Percentiles rank a stretch among this genome's conserved stretches.
These are phyloP conservation scores for Penicillium sp. DNA, from an alignment of 2,329 filamentous ascomycete species.

Conservation along the genomic window DNA sequence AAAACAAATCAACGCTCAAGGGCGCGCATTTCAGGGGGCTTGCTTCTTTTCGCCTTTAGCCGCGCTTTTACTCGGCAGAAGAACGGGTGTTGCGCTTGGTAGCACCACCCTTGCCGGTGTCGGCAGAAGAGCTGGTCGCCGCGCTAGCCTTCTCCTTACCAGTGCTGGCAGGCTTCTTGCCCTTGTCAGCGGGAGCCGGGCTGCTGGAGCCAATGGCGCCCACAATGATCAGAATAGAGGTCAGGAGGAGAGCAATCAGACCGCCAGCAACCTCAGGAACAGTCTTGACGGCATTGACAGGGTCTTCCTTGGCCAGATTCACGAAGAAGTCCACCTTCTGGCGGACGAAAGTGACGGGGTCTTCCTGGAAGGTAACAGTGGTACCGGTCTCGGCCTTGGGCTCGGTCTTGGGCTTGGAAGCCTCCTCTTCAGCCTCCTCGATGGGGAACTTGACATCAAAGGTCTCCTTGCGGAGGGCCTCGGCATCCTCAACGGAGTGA, in stretches of 20 bases:
- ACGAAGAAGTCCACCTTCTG: slow-evolving; percentile 95
- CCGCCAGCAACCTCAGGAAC: slow-evolving; percentile 90
- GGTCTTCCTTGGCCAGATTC: slow-evolving; percentile 79
- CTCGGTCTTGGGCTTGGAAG: slow-evolving; percentile 77
- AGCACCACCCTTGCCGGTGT: slow-evolving; percentile 74
- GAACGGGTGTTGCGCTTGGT: slow-evolving; percentile 64
- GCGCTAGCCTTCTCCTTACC: slow-evolving; percentile 69
- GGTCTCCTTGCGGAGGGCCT: slow-evolving; percentile 84
- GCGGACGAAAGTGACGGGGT: slow-evolving; percentile 83
- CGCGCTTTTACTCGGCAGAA: slow-evolving; percentile 39
- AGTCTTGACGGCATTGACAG: slow-evolving; percentile 81
- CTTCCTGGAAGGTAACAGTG: slow-evolving; percentile 82
- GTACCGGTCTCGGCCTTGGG: slow-evolving; percentile 64
- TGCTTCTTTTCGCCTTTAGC: slow-evolving; percentile 14
- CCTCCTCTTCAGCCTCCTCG: slow-evolving; percentile 80
- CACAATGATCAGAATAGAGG: slow-evolving; percentile 72
- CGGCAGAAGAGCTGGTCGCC: slow-evolving; percentile 63
- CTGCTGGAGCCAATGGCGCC: slow-evolving; percentile 67
- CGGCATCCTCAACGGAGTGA: slow-evolving; percentile 91
- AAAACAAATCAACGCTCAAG: slow-evolving; percentile 9
- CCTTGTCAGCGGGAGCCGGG: slow-evolving; percentile 70
- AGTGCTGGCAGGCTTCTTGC: slow-evolving; percentile 71
- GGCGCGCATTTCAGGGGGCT: slow-evolving; percentile 15
- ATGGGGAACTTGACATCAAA: slow-evolving; percentile 85
- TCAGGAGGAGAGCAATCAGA: slow-evolving; percentile 71